Base-by-base conservation (phyloP, 306 rosid genomes). In the Cajanus cajan region DNA sequence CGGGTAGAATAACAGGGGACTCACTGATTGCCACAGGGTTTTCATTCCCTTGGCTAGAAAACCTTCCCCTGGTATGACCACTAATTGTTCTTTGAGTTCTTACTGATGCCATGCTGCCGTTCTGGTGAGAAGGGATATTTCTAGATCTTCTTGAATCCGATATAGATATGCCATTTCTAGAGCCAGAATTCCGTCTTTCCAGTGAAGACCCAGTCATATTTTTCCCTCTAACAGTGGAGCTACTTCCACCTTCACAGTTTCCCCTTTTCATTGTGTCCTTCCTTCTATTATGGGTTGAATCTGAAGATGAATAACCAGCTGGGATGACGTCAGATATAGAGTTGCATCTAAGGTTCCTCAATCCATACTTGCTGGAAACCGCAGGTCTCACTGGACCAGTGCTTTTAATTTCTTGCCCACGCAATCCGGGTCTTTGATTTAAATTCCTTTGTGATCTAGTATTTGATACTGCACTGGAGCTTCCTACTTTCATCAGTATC, bases 331-430 rank as follows among this genome's bases (percentile, higher is more conserved):
- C 97, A 82, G 94, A 83, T 71, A 80, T 52, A 44, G 91, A 86
- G 82, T 88, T 94, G 86, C 92, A 88, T 80, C 73, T 80, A 70
- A 89, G 71, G 72, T 82, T 94, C 85, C 90, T 86, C 85, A 85
- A 52, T 31, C 88, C 90, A 81, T 86, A 79, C 85, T 82, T 83
- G 65, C 85, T 79, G 76, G 89, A 68, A 85, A 87, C 85, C 68
- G 85, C 81, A 61, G n/a, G 71, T 62, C 86, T 73, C 58, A 70
- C 34, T 63, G 82, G 75, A 81, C 73, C 81, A 64, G 77, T 48
- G 81, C 63, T 87, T 85, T 83, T 88, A 34, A 37, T 71, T 66
- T 89, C 92, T 63, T 65, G 91, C 76, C 76, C 86, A 64, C 43
- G 78, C 39, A 74, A 62, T 66, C 89, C 89, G 81, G 90, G 55